Evolutionary conservation across 2,329 filamentous ascomycete genomes (phyloP).

Genomic region (Lachnellula subtilissima): DNA sequence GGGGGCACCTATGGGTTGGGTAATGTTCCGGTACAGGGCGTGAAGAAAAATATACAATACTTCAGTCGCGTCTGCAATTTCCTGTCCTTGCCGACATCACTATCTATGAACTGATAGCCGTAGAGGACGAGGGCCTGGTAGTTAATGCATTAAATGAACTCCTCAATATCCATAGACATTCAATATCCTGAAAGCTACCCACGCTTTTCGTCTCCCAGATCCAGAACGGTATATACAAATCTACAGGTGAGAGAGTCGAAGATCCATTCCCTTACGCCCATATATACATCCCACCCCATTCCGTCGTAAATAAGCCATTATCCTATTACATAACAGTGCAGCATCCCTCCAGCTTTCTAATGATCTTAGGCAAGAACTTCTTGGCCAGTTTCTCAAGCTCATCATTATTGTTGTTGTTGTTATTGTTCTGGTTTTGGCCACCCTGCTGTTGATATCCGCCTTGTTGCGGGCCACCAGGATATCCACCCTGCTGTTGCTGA

Average conservation of each 20-base stretch:
- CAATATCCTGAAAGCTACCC: too few species aligned
- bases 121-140: too few species aligned
- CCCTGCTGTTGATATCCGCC: constrained; percentile 38
- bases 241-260: neutral
- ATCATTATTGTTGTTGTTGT: constrained; percentile 32
- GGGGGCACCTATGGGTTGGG: too few species aligned
- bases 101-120: too few species aligned
- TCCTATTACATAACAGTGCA: constrained; percentile 29
- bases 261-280: neutral
- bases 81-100: too few species aligned
- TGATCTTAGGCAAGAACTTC: constrained; percentile 29
- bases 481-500: constrained; percentile 36
- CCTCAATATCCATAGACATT: too few species aligned
- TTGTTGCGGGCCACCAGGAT: constrained; percentile 40
- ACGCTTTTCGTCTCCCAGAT: neutral
- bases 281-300: neutral
- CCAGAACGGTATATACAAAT: neutral
- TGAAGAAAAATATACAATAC: too few species aligned
- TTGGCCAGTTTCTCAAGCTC: constrained; percentile 31
- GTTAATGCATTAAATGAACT: too few species aligned
- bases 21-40: too few species aligned
- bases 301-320: neutral
- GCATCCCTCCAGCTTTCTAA: constrained; percentile 30
- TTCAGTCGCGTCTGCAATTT: too few species aligned
- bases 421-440: constrained; percentile 41